Evolutionary conservation across 208 protist genomes (phyloP), one percentile per base, ranked within the genome.

Genomic region (Leishmania arabica): DNA sequence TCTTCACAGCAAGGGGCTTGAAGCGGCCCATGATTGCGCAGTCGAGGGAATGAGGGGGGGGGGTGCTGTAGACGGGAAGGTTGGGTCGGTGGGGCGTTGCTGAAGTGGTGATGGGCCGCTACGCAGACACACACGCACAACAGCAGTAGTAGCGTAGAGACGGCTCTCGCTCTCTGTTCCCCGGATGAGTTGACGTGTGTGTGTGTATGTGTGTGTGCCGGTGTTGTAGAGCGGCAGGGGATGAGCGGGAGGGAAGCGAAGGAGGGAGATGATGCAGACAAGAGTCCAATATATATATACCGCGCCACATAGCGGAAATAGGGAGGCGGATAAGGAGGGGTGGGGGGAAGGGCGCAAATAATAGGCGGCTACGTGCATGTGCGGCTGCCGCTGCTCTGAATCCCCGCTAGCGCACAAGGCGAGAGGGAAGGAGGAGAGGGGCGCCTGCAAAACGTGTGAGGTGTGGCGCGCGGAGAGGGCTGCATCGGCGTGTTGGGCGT

Each of bases 1-100:
- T 95, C 93, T 99, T 99, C 71, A 97, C 84, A 11, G 92, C 92
- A 17, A 98, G 93, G 58, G 92, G 94, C 92, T 96, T 98, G 84
- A 95, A 98, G 85, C 93, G 94, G 83, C 92, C 93, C 92, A 96
- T 98, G 60, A 54, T 91, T 21, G 71, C 51, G 45, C 21, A 9
- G 70, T 40, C 13, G 62, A 34, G 56, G 31, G 37, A 42, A 42
- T 13, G 71, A 3, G 51, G 0, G 27, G 51, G 15, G 34, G 3
- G 13, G 15, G n/a, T 58, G 70, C 40, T 11, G n/a, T 6, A 21
- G 27, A 17, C 60, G 27, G 27, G 31, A 54, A 15, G 51, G 17
- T 54, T 15, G 51, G 51, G 17, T 54, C 15, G 51, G 11, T 54
- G 51, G 17, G 34, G 66, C 3, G 40, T 40, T n/a, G 34, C 40